These are phyloP conservation scores for Aspergillus thermomutatus DNA, from an alignment of 2,329 filamentous ascomycete genomes.

Conservation along the genomic window DNA sequence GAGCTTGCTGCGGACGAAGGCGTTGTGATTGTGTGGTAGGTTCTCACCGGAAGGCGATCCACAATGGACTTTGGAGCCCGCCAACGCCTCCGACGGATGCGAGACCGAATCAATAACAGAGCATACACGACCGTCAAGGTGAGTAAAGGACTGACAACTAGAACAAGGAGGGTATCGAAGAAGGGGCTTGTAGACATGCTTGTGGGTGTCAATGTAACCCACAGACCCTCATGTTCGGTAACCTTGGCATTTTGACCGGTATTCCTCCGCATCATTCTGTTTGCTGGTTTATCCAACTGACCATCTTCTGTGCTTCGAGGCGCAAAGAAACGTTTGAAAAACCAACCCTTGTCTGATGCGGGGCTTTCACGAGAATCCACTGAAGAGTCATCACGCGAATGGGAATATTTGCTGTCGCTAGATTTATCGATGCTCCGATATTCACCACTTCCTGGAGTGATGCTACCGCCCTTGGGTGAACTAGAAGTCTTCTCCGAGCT, in stretches of 20 bases:
- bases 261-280: conserved; percentile 14
- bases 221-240: conserved; percentile 71
- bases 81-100: conserved; percentile 86
- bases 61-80: conserved; percentile 96
- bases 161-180: conserved; percentile 90
- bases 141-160: conserved; percentile 91
- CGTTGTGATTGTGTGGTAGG: conserved; percentile 79
- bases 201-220: conserved; percentile 93
- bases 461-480: conserved; percentile 61
- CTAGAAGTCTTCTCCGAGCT: conserved; percentile 28
- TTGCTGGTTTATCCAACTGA: conserved; percentile 11
- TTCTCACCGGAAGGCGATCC: conserved; percentile 88
- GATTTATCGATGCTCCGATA: conserved; percentile 51
- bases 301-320: conserved; percentile 14
- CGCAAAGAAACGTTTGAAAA: conserved; percentile 34
- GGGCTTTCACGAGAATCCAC: conserved; percentile 5
- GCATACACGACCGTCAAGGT: conserved; percentile 92
- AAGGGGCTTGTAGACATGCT: conserved; percentile 86
- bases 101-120: conserved; percentile 78
- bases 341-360: conserved; percentile 27
- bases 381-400: conserved; percentile 10
- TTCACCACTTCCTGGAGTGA: conserved; percentile 69
- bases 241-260: conserved; percentile 30
- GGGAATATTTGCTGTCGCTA: conserved; percentile 14
- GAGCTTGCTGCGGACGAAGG: conserved; percentile 56